These are phyloP conservation scores for Fusarium scirpi DNA, from an alignment of 2,329 filamentous ascomycete genomes.

Conservation along the genomic window DNA sequence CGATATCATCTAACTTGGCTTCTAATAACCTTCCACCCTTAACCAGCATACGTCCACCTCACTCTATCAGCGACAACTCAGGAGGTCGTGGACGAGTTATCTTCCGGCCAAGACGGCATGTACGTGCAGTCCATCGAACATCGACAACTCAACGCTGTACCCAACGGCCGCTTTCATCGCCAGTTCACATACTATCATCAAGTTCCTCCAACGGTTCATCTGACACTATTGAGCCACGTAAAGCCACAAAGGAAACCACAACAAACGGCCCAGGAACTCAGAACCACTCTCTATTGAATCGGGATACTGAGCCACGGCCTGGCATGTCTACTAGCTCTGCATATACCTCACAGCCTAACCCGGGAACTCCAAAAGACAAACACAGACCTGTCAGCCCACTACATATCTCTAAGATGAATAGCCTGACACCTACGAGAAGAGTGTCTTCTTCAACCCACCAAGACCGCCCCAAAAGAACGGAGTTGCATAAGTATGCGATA, in stretches of 20 bases:
- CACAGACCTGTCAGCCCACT: not conserved
- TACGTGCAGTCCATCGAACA: constrained; percentile 38
- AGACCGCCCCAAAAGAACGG: not conserved
- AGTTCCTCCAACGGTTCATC: not conserved
- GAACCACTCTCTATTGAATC: not conserved
- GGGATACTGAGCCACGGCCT: not conserved
- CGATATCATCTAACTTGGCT: constrained; percentile 47
- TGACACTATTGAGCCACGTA: not conserved
- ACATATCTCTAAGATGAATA: not conserved
- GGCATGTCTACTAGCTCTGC: not conserved
- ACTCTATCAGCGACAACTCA: constrained; percentile 25
- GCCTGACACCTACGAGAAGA: not conserved
- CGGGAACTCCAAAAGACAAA: not conserved
- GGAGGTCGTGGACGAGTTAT: constrained; percentile 47
- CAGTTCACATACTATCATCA: not conserved
- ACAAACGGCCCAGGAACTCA: not conserved
- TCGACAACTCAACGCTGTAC: constrained; percentile 6
- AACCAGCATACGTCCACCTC: constrained; percentile 22
- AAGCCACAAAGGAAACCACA: not conserved
- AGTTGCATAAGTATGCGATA: not conserved
- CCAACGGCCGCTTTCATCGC: constrained; percentile 15
- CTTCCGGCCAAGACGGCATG: constrained; percentile 44
- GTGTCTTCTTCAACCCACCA: not conserved
- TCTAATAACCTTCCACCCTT: constrained; percentile 37
- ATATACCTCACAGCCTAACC: not conserved